Conservation (phyloP, 2,329 filamentous ascomycete genomes). For the Stachybotrys chartarum region DNA sequence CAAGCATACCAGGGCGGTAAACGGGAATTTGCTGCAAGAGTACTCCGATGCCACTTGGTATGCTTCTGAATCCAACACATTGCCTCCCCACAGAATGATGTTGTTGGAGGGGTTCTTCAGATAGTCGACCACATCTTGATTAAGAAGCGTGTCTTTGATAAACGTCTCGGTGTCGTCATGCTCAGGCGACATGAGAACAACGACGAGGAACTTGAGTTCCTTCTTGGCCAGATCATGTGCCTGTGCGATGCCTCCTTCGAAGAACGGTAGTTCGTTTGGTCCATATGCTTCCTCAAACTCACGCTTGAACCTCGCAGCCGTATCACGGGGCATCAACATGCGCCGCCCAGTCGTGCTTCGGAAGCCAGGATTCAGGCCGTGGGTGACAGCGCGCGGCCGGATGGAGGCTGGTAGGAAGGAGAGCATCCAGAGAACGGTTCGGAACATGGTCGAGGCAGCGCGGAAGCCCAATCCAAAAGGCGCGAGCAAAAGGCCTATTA, state of each 20-base stretch:
- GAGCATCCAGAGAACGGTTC: conserved; percentile 69
- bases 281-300: conserved; percentile 96
- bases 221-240: conserved; percentile 85
- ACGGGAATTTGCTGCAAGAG: conserved; percentile 87
- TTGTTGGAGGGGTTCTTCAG: conserved; percentile 70
- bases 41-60: conserved; percentile 88
- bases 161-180: conserved; percentile 87
- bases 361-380: conserved; percentile 42
- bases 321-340: conserved; percentile 77
- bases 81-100: conserved; percentile 86
- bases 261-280: conserved; percentile 62
- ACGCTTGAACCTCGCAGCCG: conserved; percentile 78
- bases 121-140: conserved; percentile 65
- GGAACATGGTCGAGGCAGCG: conserved; percentile 60
- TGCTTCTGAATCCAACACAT: conserved; percentile 85
- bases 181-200: conserved; percentile 82
- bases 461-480: conserved; percentile 76
- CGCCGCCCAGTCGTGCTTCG: conserved; percentile 63
- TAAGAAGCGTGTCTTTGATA: conserved; percentile 73
- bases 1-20: conserved; percentile 77
- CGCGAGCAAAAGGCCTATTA: conserved; percentile 71
- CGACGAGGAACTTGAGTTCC: conserved; percentile 85
- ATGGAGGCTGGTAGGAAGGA: conserved; percentile 69
- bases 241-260: conserved; percentile 85
- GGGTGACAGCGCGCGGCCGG: conserved; percentile 46